Evolutionary conservation across 176 grass and related monocot species (phyloP).

Genomic region (Eleusine coracana): DNA sequence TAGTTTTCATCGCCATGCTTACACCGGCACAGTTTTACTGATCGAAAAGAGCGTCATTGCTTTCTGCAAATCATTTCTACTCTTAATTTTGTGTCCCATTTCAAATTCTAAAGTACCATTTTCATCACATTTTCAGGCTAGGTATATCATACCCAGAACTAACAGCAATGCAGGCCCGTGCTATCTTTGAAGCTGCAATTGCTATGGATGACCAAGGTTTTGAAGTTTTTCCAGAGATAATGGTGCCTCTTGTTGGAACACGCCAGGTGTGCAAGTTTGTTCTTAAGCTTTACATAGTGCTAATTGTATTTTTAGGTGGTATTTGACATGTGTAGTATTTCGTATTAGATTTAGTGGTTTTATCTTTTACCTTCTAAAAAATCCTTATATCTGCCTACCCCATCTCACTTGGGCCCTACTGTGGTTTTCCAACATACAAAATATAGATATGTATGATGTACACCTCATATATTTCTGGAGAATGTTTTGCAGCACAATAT

Average conservation of each 20-base stretch:
- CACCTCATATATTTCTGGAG: not conserved
- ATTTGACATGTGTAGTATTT: not conserved
- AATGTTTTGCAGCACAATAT: not conserved
- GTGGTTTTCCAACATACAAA: too few species aligned
- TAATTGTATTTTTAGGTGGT: not conserved
- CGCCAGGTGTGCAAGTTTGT: constrained; percentile 51
- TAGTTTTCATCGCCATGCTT: constrained; percentile 23
- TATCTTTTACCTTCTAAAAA: not conserved
- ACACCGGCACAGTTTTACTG: not conserved
- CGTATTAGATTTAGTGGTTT: not conserved
- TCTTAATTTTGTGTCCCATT: not conserved
- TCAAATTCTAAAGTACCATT: not conserved
- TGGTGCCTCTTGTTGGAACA: constrained; percentile 95
- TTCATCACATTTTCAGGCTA: constrained; percentile 58
- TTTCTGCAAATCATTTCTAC: not conserved
- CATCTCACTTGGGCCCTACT: too few species aligned
- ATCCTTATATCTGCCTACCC: not conserved
- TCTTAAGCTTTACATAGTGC: not conserved
- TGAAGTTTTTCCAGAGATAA: constrained; percentile 88
- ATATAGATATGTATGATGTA: too few species aligned
- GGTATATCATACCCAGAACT: constrained; percentile 89
- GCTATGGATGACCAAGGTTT: constrained; percentile 77
- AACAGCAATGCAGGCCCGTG: constrained; percentile 83
- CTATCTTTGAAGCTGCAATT: constrained; percentile 90
- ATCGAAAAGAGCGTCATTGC: too few species aligned